Base-by-base conservation (phyloP, 257 asterid species). In the Haberlea rhodopensis region DNA sequence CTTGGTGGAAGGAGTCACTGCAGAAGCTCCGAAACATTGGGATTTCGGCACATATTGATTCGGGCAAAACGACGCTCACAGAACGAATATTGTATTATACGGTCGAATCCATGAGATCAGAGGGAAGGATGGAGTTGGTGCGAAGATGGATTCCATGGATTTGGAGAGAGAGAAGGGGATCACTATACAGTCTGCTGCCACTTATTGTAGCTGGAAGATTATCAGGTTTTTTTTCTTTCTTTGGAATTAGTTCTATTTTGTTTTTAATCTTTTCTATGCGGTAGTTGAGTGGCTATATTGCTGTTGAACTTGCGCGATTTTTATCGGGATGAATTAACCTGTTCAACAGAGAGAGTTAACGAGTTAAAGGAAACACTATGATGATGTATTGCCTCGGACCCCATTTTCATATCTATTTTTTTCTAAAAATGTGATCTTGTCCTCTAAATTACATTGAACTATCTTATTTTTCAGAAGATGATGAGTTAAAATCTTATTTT, bases 71-170 rank as follows among this genome's bases (percentile, higher is more conserved):
- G 53, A 94, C 99, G 66, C 72, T 94, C 62, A 94, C 99, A 13
- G 99, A 94, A 83, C 81, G 99, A 68, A 77, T 90, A 18, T 26
- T 90, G 80, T 94, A 18, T 54, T 94, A 94, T 52, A 94, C 99
- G 99, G 99, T 60, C 84, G 95, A 84, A 89, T 91, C 53, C 98
- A 91, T 37, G 99, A 94, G 81, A 97, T 94, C 11, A 70, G 96
- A 48, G 99, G 99, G 68, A 94, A 73, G 81, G 99, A 94, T 75
- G 97, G 99, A 40, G 94, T 94, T 29, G 99, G 99, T 5, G 99
- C 99, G 25, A 94, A 94, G 62, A 94, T 94, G 99, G 99, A 94
- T 74, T 90, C 97, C 21, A 94, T 90, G 99, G 99, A 90, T 75
- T 84, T 94, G 80, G 99, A 94, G 82, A 84, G 99, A 63, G 99